Evolutionary conservation across 179 eudicot species (phyloP).

Genomic region (Gypsophila paniculata): DNA sequence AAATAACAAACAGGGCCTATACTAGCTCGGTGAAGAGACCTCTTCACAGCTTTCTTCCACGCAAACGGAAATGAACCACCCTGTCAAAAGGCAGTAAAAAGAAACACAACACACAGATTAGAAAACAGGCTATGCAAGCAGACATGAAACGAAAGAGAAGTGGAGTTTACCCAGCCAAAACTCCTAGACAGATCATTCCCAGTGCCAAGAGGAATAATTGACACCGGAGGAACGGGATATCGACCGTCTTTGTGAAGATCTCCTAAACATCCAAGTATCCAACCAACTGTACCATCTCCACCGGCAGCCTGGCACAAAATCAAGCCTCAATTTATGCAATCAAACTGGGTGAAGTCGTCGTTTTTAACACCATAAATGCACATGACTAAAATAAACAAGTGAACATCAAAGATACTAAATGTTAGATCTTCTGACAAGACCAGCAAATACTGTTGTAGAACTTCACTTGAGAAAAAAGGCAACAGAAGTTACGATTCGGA

Average conservation of each 20-base stretch:
- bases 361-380: not conserved
- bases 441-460: not conserved
- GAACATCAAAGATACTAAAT: not conserved
- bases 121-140: not conserved
- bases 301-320: conserved; percentile 77
- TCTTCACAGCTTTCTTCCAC: conserved; percentile 85
- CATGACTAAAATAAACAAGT: not conserved
- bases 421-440: not conserved
- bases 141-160: conserved; percentile 1
- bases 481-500: not conserved
- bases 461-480: not conserved
- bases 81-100: conserved; percentile 32
- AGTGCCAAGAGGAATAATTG: conserved; percentile 94
- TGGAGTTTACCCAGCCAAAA: conserved; percentile 81
- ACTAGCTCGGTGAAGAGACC: conserved; percentile 61
- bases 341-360: not conserved
- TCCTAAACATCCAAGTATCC: conserved; percentile 89
- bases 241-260: conserved; percentile 68
- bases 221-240: conserved; percentile 84
- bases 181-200: conserved; percentile 96
- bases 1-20: conserved; percentile 49
- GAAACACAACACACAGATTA: not conserved
- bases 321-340: not conserved
- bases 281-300: conserved; percentile 98
- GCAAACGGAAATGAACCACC: conserved; percentile 97